These are phyloP conservation scores for Tuber calosporum DNA, from an alignment of 495 filamentous ascomycete genomes.

Conservation along the genomic window DNA sequence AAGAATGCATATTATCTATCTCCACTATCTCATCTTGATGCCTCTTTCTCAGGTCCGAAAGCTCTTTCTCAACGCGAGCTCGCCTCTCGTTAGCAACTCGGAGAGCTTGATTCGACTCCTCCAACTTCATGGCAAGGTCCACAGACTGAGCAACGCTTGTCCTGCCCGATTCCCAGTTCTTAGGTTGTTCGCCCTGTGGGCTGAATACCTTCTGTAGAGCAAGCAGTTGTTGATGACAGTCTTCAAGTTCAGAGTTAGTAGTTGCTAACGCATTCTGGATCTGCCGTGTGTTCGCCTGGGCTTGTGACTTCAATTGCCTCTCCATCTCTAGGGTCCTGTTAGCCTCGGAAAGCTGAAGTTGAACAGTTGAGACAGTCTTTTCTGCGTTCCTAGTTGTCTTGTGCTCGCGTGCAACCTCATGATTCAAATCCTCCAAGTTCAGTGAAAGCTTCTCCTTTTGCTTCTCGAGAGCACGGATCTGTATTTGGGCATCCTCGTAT, in stretches of 20 bases:
- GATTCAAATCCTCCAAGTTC: constrained; percentile 84
- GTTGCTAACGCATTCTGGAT: constrained; percentile 70
- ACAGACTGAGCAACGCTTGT: constrained; percentile 51
- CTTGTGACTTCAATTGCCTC: constrained; percentile 73
- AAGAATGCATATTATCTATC: constrained; percentile 63
- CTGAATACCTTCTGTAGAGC: constrained; percentile 79
- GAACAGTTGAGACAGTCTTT: constrained; percentile 74
- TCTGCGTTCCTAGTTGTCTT: constrained; percentile 87
- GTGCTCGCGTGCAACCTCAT: constrained; percentile 84
- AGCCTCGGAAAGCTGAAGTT: constrained; percentile 76
- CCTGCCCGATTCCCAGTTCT: constrained; percentile 58
- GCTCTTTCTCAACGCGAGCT: constrained; percentile 70
- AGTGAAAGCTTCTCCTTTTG: constrained; percentile 91
- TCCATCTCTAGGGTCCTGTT: constrained; percentile 89
- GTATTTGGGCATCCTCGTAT: constrained; percentile 78
- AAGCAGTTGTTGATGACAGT: constrained; percentile 70
- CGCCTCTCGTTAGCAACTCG: constrained; percentile 80
- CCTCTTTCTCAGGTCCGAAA: constrained; percentile 67
- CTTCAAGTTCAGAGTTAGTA: constrained; percentile 68
- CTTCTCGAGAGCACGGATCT: constrained; percentile 81
- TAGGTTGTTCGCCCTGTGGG: constrained; percentile 58
- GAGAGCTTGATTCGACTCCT: constrained; percentile 76
- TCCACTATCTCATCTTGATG: constrained; percentile 67
- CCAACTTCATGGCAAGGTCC: constrained; percentile 79
- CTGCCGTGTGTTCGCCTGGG: constrained; percentile 75